Percentiles rank a stretch among this genome's conserved stretches.
These are phyloP conservation scores for Botrytis hyacinthi DNA, from an alignment of 2,329 filamentous ascomycete genomes.

Conservation along the genomic window DNA sequence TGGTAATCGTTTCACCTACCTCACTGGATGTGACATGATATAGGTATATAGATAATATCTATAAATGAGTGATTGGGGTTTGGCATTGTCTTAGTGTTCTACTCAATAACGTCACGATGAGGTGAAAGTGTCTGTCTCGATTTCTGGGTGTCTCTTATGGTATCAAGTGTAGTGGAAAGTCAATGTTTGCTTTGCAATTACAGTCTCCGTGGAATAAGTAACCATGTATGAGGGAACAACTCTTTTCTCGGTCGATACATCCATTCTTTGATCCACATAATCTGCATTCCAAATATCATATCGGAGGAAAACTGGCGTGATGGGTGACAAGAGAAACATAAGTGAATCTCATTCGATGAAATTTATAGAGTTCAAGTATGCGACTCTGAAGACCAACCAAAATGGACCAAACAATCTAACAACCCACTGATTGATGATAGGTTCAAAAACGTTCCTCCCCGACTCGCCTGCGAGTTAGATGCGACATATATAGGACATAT, in stretches of 20 bases:
- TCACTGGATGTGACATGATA: background rate
- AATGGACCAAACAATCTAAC: background rate
- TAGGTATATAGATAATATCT: background rate
- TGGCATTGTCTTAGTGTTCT: background rate
- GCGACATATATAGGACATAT: background rate
- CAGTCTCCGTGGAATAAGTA: background rate
- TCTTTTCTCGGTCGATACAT: background rate
- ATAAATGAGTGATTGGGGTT: background rate
- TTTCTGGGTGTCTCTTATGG: background rate
- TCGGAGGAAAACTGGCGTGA: background rate
- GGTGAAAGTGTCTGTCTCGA: background rate
- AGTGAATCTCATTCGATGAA: background rate
- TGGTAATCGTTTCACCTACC: rapidly evolving
- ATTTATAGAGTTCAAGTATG: background rate
- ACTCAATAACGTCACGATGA: background rate
- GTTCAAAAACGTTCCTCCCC: background rate
- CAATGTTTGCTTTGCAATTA: background rate
- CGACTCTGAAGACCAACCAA: too few species aligned
- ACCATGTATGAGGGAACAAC: rapidly evolving
- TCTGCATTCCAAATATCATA: background rate
- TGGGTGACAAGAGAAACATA: background rate
- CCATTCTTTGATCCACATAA: background rate
- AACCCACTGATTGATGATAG: background rate
- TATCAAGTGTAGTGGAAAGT: background rate
- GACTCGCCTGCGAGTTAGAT: background rate